Evolutionary conservation across 2,329 filamentous ascomycete genomes (phyloP), one percentile per base, ranked within the genome.

Genomic region (Podosphaera aphanis): DNA sequence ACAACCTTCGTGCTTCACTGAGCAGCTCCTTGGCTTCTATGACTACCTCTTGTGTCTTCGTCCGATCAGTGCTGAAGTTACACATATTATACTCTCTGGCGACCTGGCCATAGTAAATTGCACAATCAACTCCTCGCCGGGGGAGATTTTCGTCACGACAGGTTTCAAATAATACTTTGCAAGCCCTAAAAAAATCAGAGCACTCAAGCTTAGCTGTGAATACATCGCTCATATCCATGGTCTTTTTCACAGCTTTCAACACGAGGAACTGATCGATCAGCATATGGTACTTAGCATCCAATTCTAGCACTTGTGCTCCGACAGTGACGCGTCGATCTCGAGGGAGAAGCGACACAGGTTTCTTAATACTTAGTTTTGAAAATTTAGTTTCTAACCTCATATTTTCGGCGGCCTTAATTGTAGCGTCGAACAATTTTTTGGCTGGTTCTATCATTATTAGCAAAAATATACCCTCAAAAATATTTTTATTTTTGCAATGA

Each of bases 111-210:
- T 58, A 63, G 39, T 56, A 57, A 3, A 65, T 47, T 1, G 50
- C 51, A 2, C 57, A 54, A 50, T 63, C 61, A 13, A 65, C 61
- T 1, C 55, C 56, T 2, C 64, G 52, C 25, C 61, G 64, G 0
- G 63, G 60, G 0, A 64, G 52, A 11, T 54, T 61, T n/a, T 59
- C 55, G 0, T 35, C 20, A 0, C 38, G 49, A 48, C 60, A 61
- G 2, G 53, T 52, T 1, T 47, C 40, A 23, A 64, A 61, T 18
- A 63, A 53, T 1, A 43, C 47, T 4, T 46, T 45, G 50, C 61
- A 62, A 8, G 44, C 40, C 8, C 48, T 6, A n/a, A 62, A 54
- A 45, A 59, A 60, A 19, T 5, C n/a, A n/a, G 13, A 16, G 21
- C 37, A 40, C 37, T 40, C n/a, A n/a, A 13, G 18, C 4, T 10